Evolutionary conservation across 2,329 filamentous ascomycete genomes (phyloP).

Genomic region (Verticillium tricorpus): DNA sequence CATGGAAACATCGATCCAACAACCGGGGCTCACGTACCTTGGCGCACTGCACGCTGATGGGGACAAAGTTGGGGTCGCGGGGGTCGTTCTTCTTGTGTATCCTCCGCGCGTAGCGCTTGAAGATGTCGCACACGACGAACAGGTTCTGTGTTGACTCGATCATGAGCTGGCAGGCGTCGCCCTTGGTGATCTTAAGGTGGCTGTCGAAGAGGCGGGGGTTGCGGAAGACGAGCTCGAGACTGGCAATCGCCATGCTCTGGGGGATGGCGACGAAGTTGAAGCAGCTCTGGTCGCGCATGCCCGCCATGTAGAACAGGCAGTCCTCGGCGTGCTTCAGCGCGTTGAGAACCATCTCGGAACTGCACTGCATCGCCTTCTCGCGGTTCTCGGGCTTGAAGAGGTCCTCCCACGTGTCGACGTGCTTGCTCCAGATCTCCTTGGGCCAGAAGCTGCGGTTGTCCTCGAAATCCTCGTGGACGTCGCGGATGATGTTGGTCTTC

Average conservation of each 20-base stretch:
- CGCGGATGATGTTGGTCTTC: constrained; percentile 98
- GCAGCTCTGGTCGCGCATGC: constrained; percentile 89
- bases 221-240: constrained; percentile 84
- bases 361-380: constrained; percentile 74
- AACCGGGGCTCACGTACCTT: constrained; percentile 51
- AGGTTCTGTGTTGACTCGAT: constrained; percentile 89
- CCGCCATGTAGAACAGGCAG: constrained; percentile 96
- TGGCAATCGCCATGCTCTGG: constrained; percentile 96
- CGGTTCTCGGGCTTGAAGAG: constrained; percentile 79
- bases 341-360: constrained; percentile 91
- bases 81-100: constrained; percentile 95
- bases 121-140: constrained; percentile 72
- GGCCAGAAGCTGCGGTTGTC: constrained; percentile 93
- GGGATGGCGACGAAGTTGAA: constrained; percentile 99
- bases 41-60: constrained; percentile 85
- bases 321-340: constrained; percentile 84
- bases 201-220: constrained; percentile 81
- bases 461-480: constrained; percentile 83
- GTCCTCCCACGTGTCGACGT: constrained; percentile 85
- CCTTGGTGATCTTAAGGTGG: constrained; percentile 96
- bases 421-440: constrained; percentile 93
- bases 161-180: constrained; percentile 89
- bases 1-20: neutral
- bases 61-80: constrained; percentile 84
- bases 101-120: constrained; percentile 69